Conservation (phyloP, 257 asterid genomes). For the Cruciata laevipes region DNA sequence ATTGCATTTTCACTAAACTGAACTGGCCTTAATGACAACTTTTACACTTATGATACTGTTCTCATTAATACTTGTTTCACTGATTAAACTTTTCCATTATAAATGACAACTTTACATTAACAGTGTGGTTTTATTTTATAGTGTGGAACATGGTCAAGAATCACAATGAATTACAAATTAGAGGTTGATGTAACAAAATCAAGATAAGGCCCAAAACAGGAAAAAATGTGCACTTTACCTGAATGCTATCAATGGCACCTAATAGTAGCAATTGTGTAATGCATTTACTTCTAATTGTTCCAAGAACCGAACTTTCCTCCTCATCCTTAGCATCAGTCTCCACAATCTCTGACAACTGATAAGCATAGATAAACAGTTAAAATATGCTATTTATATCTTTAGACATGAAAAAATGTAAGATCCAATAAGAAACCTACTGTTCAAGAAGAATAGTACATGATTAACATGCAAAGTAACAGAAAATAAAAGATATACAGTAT, state of each 20-base stretch:
- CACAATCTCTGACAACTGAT: conserved; percentile 50
- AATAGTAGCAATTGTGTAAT: conserved; percentile 86
- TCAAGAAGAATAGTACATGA: neutral
- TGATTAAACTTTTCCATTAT: no score
- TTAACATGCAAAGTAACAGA: neutral
- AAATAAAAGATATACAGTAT: neutral
- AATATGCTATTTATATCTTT: neutral
- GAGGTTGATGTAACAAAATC: no score
- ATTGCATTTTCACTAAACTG: no score
- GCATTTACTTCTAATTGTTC: conserved; percentile 88
- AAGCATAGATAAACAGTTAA: conserved; percentile 16
- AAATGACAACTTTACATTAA: no score
- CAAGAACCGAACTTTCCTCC: conserved; percentile 69
- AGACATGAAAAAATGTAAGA: neutral
- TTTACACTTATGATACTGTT: no score
- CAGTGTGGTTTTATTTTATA: no score
- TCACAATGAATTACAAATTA: no score
- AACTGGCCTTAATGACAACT: no score
- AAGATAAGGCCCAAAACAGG: conserved; percentile 3
- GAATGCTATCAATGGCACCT: conserved; percentile 89
- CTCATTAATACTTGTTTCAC: no score
- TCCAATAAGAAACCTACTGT: neutral
- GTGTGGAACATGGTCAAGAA: no score
- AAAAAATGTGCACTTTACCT: conserved; percentile 38
- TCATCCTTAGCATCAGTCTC: conserved; percentile 62